Evolutionary conservation across 176 grass and related monocot species (phyloP).

Genomic region (Chloris gayana): DNA sequence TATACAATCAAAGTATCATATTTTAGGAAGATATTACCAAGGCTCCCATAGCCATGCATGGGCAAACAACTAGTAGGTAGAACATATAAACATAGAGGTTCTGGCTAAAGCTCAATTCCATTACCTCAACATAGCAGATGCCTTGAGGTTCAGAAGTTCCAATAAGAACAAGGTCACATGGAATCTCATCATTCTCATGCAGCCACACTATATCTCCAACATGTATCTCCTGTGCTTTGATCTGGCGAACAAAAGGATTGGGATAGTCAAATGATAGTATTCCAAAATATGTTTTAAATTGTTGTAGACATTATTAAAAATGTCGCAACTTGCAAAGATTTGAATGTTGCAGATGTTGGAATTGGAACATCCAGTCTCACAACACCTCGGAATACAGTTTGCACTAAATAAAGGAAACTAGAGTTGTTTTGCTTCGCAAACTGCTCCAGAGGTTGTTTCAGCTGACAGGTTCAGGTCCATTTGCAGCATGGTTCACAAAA

Average conservation of each 20-base stretch:
- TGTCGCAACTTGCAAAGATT: background rate
- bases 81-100: conserved; percentile 21
- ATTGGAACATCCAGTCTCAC: background rate
- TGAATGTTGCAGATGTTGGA: background rate
- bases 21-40: too few species aligned
- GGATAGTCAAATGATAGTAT: conserved; percentile 34
- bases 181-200: conserved; percentile 93
- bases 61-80: background rate
- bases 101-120: background rate
- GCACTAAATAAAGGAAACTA: background rate
- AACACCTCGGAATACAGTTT: background rate
- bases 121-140: conserved; percentile 97
- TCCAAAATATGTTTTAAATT: background rate
- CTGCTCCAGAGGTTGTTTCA: too few species aligned
- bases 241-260: conserved; percentile 43
- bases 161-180: conserved; percentile 89
- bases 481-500: too few species aligned
- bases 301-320: background rate
- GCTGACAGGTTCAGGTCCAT: too few species aligned
- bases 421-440: too few species aligned
- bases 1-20: too few species aligned
- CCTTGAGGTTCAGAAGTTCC: conserved; percentile 90
- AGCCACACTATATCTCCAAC: conserved; percentile 94
- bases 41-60: background rate
- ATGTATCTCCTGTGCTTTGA: conserved; percentile 85